phyloP scores from a whole-genome alignment of 192 early-diverging fungal species.

The Tieghemiomyces parasiticus region DNA sequence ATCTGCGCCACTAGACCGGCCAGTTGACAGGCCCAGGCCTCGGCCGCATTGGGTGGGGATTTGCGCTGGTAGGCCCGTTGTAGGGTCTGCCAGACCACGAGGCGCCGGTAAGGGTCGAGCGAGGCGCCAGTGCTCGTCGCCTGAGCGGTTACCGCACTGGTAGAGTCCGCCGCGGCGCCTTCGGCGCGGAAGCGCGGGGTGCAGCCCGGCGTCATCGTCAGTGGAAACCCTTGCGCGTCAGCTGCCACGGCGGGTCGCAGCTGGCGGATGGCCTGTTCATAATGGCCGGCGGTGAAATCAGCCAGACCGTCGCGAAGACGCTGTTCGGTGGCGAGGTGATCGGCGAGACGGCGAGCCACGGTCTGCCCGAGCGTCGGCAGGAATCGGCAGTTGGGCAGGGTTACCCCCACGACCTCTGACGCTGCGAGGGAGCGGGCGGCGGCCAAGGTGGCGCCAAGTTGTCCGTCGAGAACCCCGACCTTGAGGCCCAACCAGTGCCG shows the following conservation, averaged over 20 bases:
- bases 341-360: not conserved
- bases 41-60: not conserved
- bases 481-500: not conserved
- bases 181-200: too few relatives aligned
- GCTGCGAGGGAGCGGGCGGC: too few relatives aligned
- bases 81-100: not conserved
- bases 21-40: not conserved
- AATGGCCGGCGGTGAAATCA: not conserved
- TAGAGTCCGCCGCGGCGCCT: not conserved
- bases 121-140: not conserved
- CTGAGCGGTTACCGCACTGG: not conserved
- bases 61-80: not conserved
- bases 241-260: not conserved
- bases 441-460: not conserved
- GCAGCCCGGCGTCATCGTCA: too few relatives aligned
- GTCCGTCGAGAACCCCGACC: not conserved
- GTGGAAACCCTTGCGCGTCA: not conserved
- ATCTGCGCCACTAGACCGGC: not conserved
- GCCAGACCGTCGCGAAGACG: not conserved
- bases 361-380: not conserved
- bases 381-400: slow-evolving; percentile 6
- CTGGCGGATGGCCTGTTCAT: not conserved
- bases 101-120: not conserved
- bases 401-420: not conserved
- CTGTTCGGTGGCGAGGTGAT: not conserved